phyloP scores from a whole-genome alignment of 352 stramenopile species.

The Globisporangium yorkense region DNA sequence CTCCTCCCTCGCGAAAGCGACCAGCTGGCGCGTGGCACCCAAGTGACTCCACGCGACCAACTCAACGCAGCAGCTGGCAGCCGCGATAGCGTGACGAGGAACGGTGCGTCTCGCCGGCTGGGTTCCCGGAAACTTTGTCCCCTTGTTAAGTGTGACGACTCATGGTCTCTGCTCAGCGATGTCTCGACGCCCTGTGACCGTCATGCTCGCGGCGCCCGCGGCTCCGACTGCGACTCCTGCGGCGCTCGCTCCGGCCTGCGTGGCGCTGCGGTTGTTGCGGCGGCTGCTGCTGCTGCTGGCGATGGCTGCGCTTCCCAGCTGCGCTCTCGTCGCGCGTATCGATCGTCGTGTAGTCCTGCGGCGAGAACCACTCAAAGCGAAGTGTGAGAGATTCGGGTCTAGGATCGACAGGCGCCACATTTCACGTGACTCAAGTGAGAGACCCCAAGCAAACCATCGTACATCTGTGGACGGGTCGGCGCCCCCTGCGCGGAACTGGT shows the following conservation, averaged over 20 bases:
- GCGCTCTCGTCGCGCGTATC: conserved; percentile 33
- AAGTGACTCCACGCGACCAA: neutral
- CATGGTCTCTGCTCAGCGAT: neutral
- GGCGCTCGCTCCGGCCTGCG: neutral
- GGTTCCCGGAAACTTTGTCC: neutral
- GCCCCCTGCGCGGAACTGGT: conserved; percentile 58
- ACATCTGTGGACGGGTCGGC: conserved; percentile 50
- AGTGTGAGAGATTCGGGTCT: neutral
- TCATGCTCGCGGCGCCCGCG: neutral
- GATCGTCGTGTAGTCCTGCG: conserved; percentile 68
- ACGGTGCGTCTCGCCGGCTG: neutral
- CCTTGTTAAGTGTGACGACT: neutral
- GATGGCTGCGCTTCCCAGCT: neutral
- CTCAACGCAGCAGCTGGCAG: neutral
- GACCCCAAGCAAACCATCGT: neutral
- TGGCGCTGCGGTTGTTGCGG: neutral
- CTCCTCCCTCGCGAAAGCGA: neutral
- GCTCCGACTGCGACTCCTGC: conserved; percentile 7
- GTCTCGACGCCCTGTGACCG: neutral
- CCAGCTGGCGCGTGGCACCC: neutral
- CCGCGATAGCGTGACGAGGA: neutral
- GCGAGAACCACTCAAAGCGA: neutral
- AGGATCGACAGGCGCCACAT: neutral
- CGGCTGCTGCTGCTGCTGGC: too few species aligned
- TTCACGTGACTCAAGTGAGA: neutral